Conservation (phyloP, 2,329 filamentous ascomycete species). For the Aspergillus sp. region DNA sequence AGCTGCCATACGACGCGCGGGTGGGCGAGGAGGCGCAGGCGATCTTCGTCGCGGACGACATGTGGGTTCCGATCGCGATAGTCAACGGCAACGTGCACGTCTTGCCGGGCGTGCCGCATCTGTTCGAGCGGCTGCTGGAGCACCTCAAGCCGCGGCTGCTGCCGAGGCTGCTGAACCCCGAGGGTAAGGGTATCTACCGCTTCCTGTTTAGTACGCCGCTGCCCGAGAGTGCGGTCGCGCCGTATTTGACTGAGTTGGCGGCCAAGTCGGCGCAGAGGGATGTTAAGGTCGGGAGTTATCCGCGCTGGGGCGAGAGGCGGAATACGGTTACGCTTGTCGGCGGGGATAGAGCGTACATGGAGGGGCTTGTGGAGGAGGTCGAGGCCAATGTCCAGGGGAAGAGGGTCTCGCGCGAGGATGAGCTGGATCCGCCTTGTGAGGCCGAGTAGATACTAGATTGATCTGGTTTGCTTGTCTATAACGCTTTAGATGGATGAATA, state of each 20-base stretch:
- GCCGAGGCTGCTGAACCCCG: slow-evolving; percentile 65
- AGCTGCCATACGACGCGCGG: slow-evolving; percentile 65
- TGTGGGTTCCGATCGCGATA: slow-evolving; percentile 84
- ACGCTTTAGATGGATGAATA: no score
- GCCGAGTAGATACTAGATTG: no score
- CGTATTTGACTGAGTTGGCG: slow-evolving; percentile 72
- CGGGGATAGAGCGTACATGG: slow-evolving; percentile 65
- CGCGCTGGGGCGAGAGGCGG: slow-evolving; percentile 73
- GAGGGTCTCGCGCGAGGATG: slow-evolving; percentile 61
- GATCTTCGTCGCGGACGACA: slow-evolving; percentile 65
- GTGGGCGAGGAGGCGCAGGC: slow-evolving; percentile 61
- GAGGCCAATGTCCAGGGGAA: slow-evolving; percentile 65
- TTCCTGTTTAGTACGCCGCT: slow-evolving; percentile 80
- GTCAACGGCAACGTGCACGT: slow-evolving; percentile 94
- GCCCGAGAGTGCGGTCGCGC: slow-evolving; percentile 75
- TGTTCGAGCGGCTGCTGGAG: slow-evolving; percentile 73
- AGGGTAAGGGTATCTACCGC: slow-evolving; percentile 69
- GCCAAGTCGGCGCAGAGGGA: slow-evolving; percentile 62
- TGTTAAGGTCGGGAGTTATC: slow-evolving; percentile 92
- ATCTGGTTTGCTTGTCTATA: no score
- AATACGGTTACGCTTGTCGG: slow-evolving; percentile 88
- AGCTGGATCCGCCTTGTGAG: slow-evolving; percentile 45
- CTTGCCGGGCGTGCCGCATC: slow-evolving; percentile 73
- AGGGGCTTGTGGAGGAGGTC: slow-evolving; percentile 69
- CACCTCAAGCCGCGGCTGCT: slow-evolving; percentile 62